These are phyloP conservation scores for Verbena officinalis DNA, from an alignment of 257 asterid genomes.

Conservation along the genomic window DNA sequence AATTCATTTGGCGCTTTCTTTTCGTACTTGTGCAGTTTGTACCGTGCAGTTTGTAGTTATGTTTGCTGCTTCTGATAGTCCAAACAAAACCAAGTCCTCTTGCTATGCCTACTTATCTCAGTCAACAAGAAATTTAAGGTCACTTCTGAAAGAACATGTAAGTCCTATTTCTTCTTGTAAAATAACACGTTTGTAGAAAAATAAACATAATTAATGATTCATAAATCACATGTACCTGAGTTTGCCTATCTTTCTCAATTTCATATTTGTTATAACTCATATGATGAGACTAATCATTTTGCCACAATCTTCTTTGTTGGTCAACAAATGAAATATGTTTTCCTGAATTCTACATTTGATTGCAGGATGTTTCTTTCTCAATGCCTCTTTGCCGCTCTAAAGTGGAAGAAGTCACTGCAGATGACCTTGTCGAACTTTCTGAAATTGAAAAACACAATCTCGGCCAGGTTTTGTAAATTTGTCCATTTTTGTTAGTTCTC, in stretches of 20 bases:
- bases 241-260: slow-evolving; percentile 19
- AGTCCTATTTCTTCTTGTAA: slow-evolving; percentile 36
- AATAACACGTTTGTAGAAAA: slow-evolving; percentile 8
- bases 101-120: slow-evolving; percentile 86
- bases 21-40: slow-evolving; percentile 63
- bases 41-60: slow-evolving; percentile 79
- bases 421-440: slow-evolving; percentile 82
- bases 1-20: slow-evolving; percentile 15
- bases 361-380: slow-evolving; percentile 79
- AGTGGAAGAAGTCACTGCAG: slow-evolving; percentile 77
- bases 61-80: slow-evolving; percentile 58
- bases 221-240: not conserved
- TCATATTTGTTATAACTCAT: slow-evolving; percentile 16
- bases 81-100: slow-evolving; percentile 46
- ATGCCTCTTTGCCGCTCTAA: slow-evolving; percentile 86
- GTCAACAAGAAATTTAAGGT: slow-evolving; percentile 86
- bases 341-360: slow-evolving; percentile 26
- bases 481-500: slow-evolving; percentile 16
- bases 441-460: slow-evolving; percentile 72
- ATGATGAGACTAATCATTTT: slow-evolving; percentile 16
- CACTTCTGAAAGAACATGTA: slow-evolving; percentile 84
- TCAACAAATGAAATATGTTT: slow-evolving; percentile 3
- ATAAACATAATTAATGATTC: not conserved
- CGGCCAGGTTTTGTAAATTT: slow-evolving; percentile 65
- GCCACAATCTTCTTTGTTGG: slow-evolving; percentile 20